These are phyloP conservation scores for Pleurotus tuoliensis DNA, from an alignment of 768 basidiomycete genomes.

Conservation along the genomic window DNA sequence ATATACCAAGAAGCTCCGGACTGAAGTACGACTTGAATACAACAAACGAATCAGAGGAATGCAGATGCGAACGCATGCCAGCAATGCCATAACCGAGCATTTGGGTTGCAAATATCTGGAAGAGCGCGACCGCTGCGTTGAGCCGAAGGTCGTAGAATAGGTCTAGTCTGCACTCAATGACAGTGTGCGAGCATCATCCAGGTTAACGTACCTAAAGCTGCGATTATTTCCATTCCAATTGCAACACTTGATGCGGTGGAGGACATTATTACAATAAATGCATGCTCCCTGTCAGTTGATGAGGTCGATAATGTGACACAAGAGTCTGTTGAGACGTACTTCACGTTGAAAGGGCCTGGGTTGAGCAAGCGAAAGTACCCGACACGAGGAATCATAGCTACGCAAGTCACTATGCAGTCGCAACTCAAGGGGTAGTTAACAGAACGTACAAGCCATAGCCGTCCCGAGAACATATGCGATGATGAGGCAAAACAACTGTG, in stretches of 20 bases:
- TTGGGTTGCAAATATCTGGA: conserved; percentile 51
- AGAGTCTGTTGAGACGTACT: conserved; percentile 21
- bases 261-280: conserved; percentile 51
- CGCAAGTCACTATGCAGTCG: background rate
- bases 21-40: conserved; percentile 15
- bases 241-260: conserved; percentile 51
- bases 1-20: conserved; percentile 46
- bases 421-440: background rate
- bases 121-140: conserved; percentile 47
- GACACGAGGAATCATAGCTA: conserved; percentile 35
- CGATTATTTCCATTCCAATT: conserved; percentile 49
- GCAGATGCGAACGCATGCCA: conserved; percentile 22
- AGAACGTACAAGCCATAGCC: conserved; percentile 38
- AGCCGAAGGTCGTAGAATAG: conserved; percentile 48
- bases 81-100: conserved; percentile 37
- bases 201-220: conserved; percentile 35
- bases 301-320: background rate
- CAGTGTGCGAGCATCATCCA: background rate
- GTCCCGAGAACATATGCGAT: conserved; percentile 52
- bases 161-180: conserved; percentile 25
- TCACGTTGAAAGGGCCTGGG: conserved; percentile 58
- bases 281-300: conserved; percentile 35
- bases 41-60: background rate
- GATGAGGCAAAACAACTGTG: conserved; percentile 52
- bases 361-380: conserved; percentile 47